These are phyloP conservation scores for Mrakia frigida DNA, from an alignment of 768 basidiomycete species.

Conservation along the genomic window DNA sequence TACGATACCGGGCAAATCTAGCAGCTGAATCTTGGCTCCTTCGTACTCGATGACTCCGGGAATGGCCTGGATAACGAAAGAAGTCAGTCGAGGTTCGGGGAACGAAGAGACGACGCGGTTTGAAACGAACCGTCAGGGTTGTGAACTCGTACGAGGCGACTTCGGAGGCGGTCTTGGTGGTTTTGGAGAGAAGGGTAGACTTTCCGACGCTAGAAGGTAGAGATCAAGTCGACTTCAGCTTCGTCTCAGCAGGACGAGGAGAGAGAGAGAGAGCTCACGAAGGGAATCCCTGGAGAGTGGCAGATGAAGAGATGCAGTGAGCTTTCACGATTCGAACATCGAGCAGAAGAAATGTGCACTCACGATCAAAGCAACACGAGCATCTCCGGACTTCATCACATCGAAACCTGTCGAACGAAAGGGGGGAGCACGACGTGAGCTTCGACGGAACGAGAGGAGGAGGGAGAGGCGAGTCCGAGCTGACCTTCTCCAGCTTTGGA, in stretches of 20 bases:
- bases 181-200: slow-evolving; percentile 86
- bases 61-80: slow-evolving; percentile 56
- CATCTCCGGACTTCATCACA: slow-evolving; percentile 39
- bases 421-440: background rate
- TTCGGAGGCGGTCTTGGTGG: slow-evolving; percentile 83
- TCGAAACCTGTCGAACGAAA: background rate
- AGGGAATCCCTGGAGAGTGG: slow-evolving; percentile 5
- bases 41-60: slow-evolving; percentile 96
- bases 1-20: slow-evolving; percentile 94
- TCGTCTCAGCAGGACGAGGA: background rate
- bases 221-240: too few species aligned
- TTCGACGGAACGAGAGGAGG: background rate
- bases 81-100: background rate
- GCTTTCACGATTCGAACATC: background rate
- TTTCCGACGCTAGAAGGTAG: slow-evolving; percentile 49
- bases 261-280: slow-evolving; percentile 1
- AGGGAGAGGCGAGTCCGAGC: background rate
- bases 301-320: background rate
- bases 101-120: background rate
- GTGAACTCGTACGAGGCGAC: slow-evolving; percentile 94
- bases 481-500: slow-evolving; percentile 67
- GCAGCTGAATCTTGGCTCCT: slow-evolving; percentile 84
- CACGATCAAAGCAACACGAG: slow-evolving; percentile 36
- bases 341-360: background rate
- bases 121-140: slow-evolving; percentile 63